Conservation (phyloP, 495 filamentous ascomycete species). For the Podospora pseudoanserina region DNA sequence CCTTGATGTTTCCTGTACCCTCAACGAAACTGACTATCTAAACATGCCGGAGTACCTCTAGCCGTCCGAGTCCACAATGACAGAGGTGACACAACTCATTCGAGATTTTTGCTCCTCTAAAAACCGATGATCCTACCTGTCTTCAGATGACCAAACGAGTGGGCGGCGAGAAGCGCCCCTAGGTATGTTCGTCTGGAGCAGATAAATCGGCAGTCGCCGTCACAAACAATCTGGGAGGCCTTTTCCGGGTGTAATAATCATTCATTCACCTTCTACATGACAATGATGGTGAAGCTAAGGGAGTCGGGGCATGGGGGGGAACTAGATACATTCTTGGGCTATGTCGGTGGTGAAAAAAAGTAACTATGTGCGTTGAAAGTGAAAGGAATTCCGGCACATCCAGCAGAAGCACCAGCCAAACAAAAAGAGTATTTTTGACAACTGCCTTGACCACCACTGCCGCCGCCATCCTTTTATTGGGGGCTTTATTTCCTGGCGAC, state of each 20-base stretch:
- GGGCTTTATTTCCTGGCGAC: background rate
- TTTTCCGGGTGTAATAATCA: too few relatives aligned
- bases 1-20: background rate
- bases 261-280: too few relatives aligned
- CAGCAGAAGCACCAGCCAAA: background rate
- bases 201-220: too few relatives aligned
- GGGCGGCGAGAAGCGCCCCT: background rate
- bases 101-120: background rate
- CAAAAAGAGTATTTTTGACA: background rate
- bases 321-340: slow-evolving; percentile 5
- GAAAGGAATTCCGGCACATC: background rate
- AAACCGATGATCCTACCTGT: background rate
- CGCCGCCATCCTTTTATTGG: background rate
- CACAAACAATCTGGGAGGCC: too few relatives aligned
- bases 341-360: background rate
- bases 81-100: background rate
- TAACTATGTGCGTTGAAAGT: background rate
- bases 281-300: background rate
- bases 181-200: background rate
- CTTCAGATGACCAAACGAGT: background rate
- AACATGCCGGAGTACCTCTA: background rate
- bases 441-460: background rate
- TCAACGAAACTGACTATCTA: background rate
- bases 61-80: background rate
- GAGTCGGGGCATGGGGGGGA: background rate